These are phyloP conservation scores for Umbelopsis vinacea DNA, from an alignment of 192 early-diverging fungal genomes.

Conservation along the genomic window DNA sequence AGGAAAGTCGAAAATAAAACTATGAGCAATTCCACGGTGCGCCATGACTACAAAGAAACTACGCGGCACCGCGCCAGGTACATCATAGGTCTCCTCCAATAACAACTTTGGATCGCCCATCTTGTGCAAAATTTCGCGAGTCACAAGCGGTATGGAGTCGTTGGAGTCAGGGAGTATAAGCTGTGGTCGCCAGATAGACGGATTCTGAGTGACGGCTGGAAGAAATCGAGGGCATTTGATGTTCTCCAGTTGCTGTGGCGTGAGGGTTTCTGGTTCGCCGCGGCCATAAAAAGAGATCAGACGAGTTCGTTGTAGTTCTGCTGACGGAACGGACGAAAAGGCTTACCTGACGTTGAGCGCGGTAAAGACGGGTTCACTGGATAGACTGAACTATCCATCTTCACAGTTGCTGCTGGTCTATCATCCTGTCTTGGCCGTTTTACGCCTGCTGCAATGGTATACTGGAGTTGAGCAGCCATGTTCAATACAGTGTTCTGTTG, in stretches of 20 bases:
- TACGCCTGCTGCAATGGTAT: background rate
- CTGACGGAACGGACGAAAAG: too few species aligned
- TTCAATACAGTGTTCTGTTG: background rate
- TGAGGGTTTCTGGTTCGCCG: background rate
- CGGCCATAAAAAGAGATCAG: background rate
- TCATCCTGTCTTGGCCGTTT: conserved; percentile 1
- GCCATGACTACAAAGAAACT: conserved; percentile 66
- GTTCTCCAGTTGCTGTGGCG: background rate
- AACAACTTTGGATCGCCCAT: conserved; percentile 44
- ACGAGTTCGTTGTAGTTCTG: background rate
- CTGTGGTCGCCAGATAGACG: conserved; percentile 19
- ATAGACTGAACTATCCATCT: background rate
- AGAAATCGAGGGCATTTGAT: conserved; percentile 22
- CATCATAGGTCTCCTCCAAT: conserved; percentile 47
- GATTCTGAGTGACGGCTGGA: conserved; percentile 7
- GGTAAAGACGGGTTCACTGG: conserved; percentile 3
- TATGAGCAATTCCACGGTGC: conserved; percentile 50
- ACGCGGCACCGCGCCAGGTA: conserved; percentile 50
- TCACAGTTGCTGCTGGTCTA: background rate
- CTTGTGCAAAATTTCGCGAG: conserved; percentile 46
- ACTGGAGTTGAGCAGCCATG: conserved; percentile 10
- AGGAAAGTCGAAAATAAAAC: conserved; percentile 67
- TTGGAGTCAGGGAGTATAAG: background rate
- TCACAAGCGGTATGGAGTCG: conserved; percentile 40
- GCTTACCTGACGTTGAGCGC: conserved; percentile 1